Evolutionary conservation across 306 rosid species (phyloP).

Genomic region (Cicer yamashitae): DNA sequence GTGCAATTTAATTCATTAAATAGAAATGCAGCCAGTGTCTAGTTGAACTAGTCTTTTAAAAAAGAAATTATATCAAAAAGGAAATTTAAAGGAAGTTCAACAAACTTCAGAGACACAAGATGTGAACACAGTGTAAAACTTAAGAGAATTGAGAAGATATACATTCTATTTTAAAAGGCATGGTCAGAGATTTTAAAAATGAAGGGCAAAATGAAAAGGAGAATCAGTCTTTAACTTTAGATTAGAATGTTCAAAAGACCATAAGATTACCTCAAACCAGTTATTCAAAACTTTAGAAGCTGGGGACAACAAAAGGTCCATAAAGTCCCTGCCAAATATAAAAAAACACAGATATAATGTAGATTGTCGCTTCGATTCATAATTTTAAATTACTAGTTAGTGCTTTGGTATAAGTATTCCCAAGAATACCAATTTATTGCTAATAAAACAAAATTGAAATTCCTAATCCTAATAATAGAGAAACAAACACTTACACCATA

Average conservation of each 20-base stretch:
- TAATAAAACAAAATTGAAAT: constrained; percentile 24
- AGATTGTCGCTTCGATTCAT: constrained; percentile 17
- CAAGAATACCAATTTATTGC: constrained; percentile 14
- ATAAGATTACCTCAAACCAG: constrained; percentile 86
- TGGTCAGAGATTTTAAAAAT: constrained; percentile 6
- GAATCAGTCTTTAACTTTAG: constrained; percentile 77
- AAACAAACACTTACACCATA: constrained; percentile 71
- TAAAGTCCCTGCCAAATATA: constrained; percentile 71
- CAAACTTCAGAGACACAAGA: constrained; percentile 12
- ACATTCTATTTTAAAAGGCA: constrained; percentile 21
- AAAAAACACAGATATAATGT: constrained; percentile 29
- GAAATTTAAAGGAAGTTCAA: constrained; percentile 13
- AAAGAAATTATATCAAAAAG: background rate
- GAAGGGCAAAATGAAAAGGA: constrained; percentile 31
- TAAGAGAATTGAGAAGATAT: constrained; percentile 10
- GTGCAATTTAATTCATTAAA: constrained; percentile 27
- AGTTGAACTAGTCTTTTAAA: constrained; percentile 2
- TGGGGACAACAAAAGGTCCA: constrained; percentile 89
- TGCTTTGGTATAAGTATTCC: constrained; percentile 8
- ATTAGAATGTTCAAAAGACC: constrained; percentile 32
- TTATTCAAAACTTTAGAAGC: constrained; percentile 91
- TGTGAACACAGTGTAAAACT: constrained; percentile 15
- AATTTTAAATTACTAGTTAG: constrained; percentile 39
- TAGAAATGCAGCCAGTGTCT: constrained; percentile 21
- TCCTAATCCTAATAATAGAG: constrained; percentile 35